Percentiles rank a stretch among this genome's conserved stretches.
Conservation (phyloP, 78 protist genomes). For the Polysphondylium violaceum region DNA sequence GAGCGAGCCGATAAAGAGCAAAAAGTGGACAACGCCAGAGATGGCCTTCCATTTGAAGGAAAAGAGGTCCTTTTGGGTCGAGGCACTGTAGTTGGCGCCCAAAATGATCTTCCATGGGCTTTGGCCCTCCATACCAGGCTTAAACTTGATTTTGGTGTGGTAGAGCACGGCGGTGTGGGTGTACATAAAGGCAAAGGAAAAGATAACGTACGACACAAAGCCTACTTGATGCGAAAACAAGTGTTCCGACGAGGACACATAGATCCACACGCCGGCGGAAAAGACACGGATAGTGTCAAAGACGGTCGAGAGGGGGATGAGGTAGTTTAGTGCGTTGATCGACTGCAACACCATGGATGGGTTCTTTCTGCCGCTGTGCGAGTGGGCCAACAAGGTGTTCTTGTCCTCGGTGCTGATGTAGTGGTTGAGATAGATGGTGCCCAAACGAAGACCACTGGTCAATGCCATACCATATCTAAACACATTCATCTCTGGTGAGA, state of each 20-base stretch:
- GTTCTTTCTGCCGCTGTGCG: not conserved
- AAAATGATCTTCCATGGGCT: not conserved
- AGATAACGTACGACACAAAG: conserved; percentile 62
- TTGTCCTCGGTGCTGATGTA: conserved; percentile 35
- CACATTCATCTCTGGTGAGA: conserved; percentile 79
- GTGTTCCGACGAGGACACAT: conserved; percentile 30
- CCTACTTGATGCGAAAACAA: conserved; percentile 61
- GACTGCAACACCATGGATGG: not conserved
- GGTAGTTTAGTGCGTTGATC: not conserved
- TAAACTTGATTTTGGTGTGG: conserved; percentile 45
- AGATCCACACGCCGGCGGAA: conserved; percentile 74
- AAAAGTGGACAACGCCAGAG: conserved; percentile 37
- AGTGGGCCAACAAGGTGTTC: not conserved
- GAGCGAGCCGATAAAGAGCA: conserved; percentile 47
- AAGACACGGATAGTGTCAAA: conserved; percentile 64
- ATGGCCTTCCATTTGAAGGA: conserved; percentile 59
- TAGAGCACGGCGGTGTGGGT: conserved; percentile 54
- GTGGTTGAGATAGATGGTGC: conserved; percentile 65
- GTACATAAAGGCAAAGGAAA: conserved; percentile 63
- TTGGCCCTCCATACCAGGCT: not conserved
- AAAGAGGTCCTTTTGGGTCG: conserved; percentile 57
- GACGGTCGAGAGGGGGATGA: conserved; percentile 40
- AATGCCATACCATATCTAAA: conserved; percentile 73
- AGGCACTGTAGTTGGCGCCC: conserved; percentile 1
- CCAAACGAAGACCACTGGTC: conserved; percentile 65